Evolutionary conservation across 148 eudicot species (phyloP).

Genomic region (Vaccinium macrocarpon): DNA sequence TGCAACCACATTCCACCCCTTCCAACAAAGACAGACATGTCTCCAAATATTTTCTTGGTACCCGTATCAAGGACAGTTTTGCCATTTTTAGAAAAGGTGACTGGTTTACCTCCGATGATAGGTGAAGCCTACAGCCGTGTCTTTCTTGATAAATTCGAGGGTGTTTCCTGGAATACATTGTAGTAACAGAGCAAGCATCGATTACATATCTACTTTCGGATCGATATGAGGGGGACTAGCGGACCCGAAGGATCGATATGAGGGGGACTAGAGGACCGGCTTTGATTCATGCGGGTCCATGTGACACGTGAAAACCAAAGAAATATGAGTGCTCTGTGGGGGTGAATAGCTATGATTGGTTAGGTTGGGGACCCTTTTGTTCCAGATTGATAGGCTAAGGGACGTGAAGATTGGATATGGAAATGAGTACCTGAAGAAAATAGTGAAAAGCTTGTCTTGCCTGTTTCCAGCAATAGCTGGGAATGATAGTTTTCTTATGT

Average conservation of each 20-base stretch:
- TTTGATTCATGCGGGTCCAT: conserved; percentile 36
- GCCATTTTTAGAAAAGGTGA: conserved; percentile 22
- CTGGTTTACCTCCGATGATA: conserved; percentile 11
- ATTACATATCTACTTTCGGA: conserved; percentile 33
- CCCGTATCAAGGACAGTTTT: conserved; percentile 22
- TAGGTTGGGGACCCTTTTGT: conserved; percentile 33
- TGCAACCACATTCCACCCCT: conserved; percentile 35
- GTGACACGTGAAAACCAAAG: conserved; percentile 27
- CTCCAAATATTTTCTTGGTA: conserved; percentile 19
- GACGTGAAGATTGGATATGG: conserved; percentile 14
- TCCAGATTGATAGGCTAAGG: conserved; percentile 11
- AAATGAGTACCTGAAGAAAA: conserved; percentile 6
- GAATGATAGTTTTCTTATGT: background rate
- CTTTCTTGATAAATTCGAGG: background rate
- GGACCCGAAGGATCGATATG: conserved; percentile 2
- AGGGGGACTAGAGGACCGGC: conserved; percentile 17
- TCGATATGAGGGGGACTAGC: conserved; percentile 26
- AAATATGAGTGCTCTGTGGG: conserved; percentile 16
- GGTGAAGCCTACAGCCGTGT: background rate
- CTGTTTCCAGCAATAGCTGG: background rate
- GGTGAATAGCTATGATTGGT: conserved; percentile 28
- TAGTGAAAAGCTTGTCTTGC: background rate
- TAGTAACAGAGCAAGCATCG: conserved; percentile 19
- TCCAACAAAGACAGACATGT: conserved; percentile 14
- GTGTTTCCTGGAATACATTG: conserved; percentile 16